Percentiles rank a stretch among this genome's conserved stretches.
phyloP scores from a whole-genome alignment of 352 stramenopile species.

The Elongisporangium prolatum region DNA sequence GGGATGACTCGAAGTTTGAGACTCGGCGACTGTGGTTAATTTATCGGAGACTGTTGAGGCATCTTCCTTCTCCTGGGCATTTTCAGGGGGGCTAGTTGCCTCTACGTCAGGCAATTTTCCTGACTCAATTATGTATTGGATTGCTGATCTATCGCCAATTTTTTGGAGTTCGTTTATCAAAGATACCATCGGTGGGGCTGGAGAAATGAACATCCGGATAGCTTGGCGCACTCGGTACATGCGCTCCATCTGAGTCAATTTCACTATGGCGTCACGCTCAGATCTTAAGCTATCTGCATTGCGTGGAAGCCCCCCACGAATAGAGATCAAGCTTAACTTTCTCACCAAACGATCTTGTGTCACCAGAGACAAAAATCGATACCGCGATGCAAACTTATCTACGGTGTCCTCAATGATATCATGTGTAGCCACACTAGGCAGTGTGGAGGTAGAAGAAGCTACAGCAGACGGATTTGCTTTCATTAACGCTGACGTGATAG shows the following conservation, averaged over 20 bases:
- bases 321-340: slow-evolving; percentile 16
- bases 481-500: slow-evolving; percentile 20
- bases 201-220: slow-evolving; percentile 11
- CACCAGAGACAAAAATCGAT: slow-evolving; percentile 34
- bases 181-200: slow-evolving; percentile 14
- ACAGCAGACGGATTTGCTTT: not conserved
- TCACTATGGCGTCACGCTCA: slow-evolving; percentile 36
- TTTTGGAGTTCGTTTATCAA: slow-evolving; percentile 43
- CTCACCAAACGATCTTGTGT: slow-evolving; percentile 36
- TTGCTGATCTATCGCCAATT: slow-evolving; percentile 18
- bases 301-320: slow-evolving; percentile 12
- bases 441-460: not conserved
- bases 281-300: slow-evolving; percentile 13
- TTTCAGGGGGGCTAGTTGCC: not conserved
- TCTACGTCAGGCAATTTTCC: slow-evolving; percentile 19
- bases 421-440: not conserved
- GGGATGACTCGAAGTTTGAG: not conserved
- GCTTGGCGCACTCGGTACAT: slow-evolving; percentile 51
- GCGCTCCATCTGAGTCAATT: slow-evolving; percentile 67
- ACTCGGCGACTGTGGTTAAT: not conserved
- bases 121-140: slow-evolving; percentile 30
- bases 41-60: no score
- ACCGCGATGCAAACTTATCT: slow-evolving; percentile 34
- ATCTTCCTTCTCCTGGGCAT: not conserved
- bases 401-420: slow-evolving; percentile 23